Conservation (phyloP, 352 stramenopile species). For the Globisporangium nodosum region DNA sequence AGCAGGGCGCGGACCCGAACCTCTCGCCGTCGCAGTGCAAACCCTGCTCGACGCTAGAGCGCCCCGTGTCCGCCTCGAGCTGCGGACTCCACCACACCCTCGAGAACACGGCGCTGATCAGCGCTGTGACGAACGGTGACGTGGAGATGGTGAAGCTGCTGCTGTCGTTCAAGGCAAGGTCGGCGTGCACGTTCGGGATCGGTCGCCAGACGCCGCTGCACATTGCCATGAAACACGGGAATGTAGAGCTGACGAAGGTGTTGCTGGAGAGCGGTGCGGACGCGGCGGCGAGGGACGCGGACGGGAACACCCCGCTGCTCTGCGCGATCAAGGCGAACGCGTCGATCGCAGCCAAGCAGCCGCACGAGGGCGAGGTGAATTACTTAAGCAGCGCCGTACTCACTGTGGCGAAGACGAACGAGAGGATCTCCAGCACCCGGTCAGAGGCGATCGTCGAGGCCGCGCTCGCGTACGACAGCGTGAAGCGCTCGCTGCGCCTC, state of each 20-base stretch:
- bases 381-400: constrained; percentile 25
- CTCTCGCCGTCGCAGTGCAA: constrained; percentile 34
- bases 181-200: not conserved
- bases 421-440: not conserved
- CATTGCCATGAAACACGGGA: constrained; percentile 30
- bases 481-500: constrained; percentile 32
- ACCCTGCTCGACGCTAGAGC: constrained; percentile 18
- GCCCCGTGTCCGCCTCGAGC: constrained; percentile 5
- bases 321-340: constrained; percentile 29
- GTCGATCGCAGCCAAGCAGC: constrained; percentile 38
- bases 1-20: constrained; percentile 33
- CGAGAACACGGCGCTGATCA: constrained; percentile 2
- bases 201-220: constrained; percentile 38
- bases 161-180: not conserved
- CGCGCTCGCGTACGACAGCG: constrained; percentile 34
- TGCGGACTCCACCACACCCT: constrained; percentile 4
- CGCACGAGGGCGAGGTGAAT: constrained; percentile 44
- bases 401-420: not conserved
- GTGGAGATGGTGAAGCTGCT: constrained; percentile 3
- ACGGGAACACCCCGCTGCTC: constrained; percentile 35
- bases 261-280: constrained; percentile 40
- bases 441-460: constrained; percentile 26
- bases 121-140: not conserved
- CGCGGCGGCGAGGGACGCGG: constrained; percentile 28
- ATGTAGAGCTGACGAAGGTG: constrained; percentile 25